phyloP scores from a whole-genome alignment of 768 basidiomycete genomes.

The Chiua virens region DNA sequence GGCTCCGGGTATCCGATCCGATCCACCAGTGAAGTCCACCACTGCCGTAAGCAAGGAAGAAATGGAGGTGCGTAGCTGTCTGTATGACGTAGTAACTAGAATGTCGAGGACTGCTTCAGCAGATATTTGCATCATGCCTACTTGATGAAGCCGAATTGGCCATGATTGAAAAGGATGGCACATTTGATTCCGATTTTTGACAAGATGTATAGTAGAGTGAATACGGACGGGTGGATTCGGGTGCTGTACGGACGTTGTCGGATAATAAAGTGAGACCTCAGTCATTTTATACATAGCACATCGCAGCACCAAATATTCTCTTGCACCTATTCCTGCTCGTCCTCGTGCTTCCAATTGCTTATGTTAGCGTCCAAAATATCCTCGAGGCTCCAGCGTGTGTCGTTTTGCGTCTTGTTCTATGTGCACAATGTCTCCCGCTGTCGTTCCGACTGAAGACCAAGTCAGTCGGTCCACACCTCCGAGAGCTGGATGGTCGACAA shows the following conservation, averaged over 20 bases:
- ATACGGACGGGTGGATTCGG: background rate
- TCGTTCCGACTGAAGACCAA: conserved; percentile 3
- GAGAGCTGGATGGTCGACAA: conserved; percentile 18
- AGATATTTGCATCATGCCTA: conserved; percentile 38
- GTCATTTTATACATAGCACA: background rate
- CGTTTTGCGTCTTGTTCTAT: background rate
- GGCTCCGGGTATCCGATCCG: too few species aligned
- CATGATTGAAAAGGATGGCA: conserved; percentile 27
- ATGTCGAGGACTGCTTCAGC: conserved; percentile 14
- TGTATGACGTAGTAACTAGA: background rate
- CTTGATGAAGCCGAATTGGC: conserved; percentile 36
- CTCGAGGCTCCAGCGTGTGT: background rate
- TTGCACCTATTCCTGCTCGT: background rate
- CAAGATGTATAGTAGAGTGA: background rate
- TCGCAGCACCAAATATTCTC: background rate
- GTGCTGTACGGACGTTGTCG: background rate
- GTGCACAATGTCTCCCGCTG: conserved; percentile 14
- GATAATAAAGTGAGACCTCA: background rate
- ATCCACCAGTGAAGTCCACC: too few species aligned
- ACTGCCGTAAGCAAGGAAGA: conserved; percentile 14
- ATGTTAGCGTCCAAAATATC: background rate
- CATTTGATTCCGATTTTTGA: conserved; percentile 31
- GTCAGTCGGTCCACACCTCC: background rate
- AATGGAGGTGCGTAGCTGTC: conserved; percentile 19
- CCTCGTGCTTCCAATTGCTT: background rate